Conservation (phyloP, 176 grass and related monocot species). For the Hordeum marinum region DNA sequence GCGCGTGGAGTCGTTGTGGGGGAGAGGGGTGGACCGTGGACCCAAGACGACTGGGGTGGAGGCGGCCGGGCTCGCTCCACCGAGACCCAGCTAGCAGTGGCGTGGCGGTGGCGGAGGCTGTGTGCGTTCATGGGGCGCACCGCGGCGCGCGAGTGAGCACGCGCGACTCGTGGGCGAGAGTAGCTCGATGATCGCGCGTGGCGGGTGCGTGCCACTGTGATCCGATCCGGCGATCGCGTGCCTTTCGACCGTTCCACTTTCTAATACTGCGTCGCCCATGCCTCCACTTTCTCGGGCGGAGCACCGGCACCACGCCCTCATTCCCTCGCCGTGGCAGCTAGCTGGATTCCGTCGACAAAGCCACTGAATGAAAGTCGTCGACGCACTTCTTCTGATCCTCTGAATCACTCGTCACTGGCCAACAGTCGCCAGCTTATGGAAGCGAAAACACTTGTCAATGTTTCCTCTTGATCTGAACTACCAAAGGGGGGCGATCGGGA, state of each 20-base stretch:
- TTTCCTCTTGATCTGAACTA: background rate
- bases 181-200: background rate
- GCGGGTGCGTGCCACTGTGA: background rate
- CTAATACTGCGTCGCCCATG: slow-evolving; percentile 41
- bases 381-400: background rate
- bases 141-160: background rate
- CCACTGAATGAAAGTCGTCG: background rate
- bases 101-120: background rate
- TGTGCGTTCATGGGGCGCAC: background rate
- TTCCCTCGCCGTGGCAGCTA: slow-evolving; percentile 10
- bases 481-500: background rate
- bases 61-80: no score
- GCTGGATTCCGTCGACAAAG: slow-evolving; percentile 20
- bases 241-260: background rate
- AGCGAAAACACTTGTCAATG: background rate
- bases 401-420: background rate
- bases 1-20: no score
- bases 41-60: no score
- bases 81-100: no score
- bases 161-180: background rate
- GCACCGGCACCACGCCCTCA: background rate
- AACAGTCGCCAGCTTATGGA: background rate
- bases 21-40: no score
- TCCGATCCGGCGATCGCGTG: background rate
- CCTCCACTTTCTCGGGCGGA: slow-evolving; percentile 43